These are phyloP conservation scores for Botrytis tulipae DNA, from an alignment of 2,329 filamentous ascomycete species.

Conservation along the genomic window DNA sequence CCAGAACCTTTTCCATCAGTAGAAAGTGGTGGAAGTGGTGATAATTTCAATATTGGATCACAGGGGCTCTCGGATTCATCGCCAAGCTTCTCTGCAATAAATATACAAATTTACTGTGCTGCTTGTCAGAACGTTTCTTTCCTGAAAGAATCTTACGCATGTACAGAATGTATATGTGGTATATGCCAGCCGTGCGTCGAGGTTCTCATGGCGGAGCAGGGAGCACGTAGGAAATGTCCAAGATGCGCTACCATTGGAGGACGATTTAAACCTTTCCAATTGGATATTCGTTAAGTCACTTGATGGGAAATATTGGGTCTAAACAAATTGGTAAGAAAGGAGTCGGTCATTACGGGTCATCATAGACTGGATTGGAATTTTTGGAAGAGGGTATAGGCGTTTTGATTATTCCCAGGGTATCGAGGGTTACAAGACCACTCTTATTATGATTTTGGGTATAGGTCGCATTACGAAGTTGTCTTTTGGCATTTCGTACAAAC, in stretches of 20 bases:
- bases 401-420: conserved; percentile 16
- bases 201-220: conserved; percentile 72
- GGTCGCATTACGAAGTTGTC: conserved; percentile 9
- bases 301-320: background rate
- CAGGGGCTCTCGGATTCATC: conserved; percentile 68
- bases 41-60: conserved; percentile 68
- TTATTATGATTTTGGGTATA: conserved; percentile 17
- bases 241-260: conserved; percentile 76
- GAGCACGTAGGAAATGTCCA: conserved; percentile 73
- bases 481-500: background rate
- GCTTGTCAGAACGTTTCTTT: conserved; percentile 76
- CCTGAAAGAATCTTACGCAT: conserved; percentile 84
- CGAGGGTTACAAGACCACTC: conserved; percentile 11
- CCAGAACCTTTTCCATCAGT: conserved; percentile 86
- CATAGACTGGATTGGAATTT: conserved; percentile 17
- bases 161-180: conserved; percentile 93
- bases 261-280: conserved; percentile 79
- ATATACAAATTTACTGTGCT: conserved; percentile 88
- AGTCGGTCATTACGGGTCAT: conserved; percentile 1
- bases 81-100: conserved; percentile 68
- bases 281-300: conserved; percentile 65
- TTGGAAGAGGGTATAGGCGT: conserved; percentile 13
- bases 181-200: conserved; percentile 87
- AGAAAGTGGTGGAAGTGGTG: conserved; percentile 71
- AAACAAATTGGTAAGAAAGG: conserved; percentile 10